Evolutionary conservation across 1,139 yeast genomes (phyloP).

Genomic region (Taphrina betulina): DNA sequence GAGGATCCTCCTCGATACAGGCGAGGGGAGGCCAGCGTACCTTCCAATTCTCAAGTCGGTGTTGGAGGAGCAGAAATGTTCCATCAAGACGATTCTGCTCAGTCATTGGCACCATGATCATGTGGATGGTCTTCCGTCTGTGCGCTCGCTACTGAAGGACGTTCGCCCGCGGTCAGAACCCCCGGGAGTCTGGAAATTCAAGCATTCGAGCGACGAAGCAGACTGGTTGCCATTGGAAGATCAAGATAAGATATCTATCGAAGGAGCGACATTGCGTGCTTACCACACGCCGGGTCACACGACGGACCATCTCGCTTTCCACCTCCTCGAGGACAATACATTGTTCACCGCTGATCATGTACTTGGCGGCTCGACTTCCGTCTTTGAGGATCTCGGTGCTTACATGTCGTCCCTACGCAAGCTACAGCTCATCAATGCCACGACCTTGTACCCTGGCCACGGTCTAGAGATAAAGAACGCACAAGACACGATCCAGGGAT

Average conservation of each 20-base stretch:
- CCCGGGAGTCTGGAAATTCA: conserved; percentile 35
- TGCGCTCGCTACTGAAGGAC: conserved; percentile 33
- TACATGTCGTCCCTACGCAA: conserved; percentile 43
- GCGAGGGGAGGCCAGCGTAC: conserved; percentile 45
- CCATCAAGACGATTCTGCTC: conserved; percentile 43
- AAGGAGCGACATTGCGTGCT: conserved; percentile 44
- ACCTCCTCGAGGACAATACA: conserved; percentile 44
- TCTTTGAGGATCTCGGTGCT: conserved; percentile 43
- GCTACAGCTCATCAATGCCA: conserved; percentile 39
- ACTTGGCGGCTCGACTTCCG: conserved; percentile 47
- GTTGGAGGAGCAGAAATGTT: conserved; percentile 39
- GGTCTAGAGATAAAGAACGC: conserved; percentile 46
- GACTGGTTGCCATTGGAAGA: conserved; percentile 32
- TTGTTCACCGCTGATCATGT: conserved; percentile 48
- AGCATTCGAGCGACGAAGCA: conserved; percentile 33
- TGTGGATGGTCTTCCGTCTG: conserved; percentile 43
- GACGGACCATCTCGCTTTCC: conserved; percentile 45
- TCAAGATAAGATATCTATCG: conserved; percentile 38
- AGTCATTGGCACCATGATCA: conserved; percentile 50
- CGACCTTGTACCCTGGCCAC: conserved; percentile 45
- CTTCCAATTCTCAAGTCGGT: conserved; percentile 41
- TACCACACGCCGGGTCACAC: conserved; percentile 48
- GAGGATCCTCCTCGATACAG: conserved; percentile 46
- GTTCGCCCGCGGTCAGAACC: neutral
- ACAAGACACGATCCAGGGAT: conserved; percentile 42